Base-by-base conservation (phyloP, 2,329 filamentous ascomycete species). In the Ilyonectria destructans region DNA sequence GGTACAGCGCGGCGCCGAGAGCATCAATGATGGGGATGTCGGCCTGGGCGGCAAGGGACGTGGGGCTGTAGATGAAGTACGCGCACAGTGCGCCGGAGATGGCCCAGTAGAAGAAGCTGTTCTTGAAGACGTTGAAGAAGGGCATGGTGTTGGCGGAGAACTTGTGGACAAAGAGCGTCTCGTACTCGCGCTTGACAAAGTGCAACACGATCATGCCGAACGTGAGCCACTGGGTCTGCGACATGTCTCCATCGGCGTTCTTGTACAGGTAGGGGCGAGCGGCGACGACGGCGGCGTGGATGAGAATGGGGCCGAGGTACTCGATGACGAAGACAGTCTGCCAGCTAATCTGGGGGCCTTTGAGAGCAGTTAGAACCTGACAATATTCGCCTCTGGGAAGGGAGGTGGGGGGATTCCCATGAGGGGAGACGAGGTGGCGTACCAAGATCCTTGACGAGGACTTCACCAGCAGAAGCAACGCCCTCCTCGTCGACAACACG, bases 61-160 rank as follows among this genome's bases (percentile, higher is more conserved):
- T 88, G 6, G 95, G 95, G 12, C 89, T 87, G 85, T 98, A 98
- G 76, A 96, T 89, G 86, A 92, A 95, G 84, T 92, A 92, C 51
- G 94, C 94, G 77, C 96, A 90, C 76, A 96, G 89, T 29, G 95
- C 79, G 56, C 96, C 96, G 5, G 92, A 92, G 62, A 96, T 82
- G 37, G 92, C 77, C 96, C 96, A 99, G 89, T 99, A 99, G 86
- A 98, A 96, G 73, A 89, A 89, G 73, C 92, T 94, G 88, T 99
- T 99, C 84, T 96, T 96, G 89, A 98, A 92, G 79, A 99, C 94
- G 86, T 97, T 97, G 78, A 83, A 84, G 66, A 89, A 88, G 19
- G 96, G 96, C 96, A 99, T 99, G 56, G 96, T 99, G 77, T 93
- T 94, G 69, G 92, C 90, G 64, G 94, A 96, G 87, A 99, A 99